phyloP scores from a whole-genome alignment of 495 filamentous ascomycete genomes.

The Gamarada debralockiae region DNA sequence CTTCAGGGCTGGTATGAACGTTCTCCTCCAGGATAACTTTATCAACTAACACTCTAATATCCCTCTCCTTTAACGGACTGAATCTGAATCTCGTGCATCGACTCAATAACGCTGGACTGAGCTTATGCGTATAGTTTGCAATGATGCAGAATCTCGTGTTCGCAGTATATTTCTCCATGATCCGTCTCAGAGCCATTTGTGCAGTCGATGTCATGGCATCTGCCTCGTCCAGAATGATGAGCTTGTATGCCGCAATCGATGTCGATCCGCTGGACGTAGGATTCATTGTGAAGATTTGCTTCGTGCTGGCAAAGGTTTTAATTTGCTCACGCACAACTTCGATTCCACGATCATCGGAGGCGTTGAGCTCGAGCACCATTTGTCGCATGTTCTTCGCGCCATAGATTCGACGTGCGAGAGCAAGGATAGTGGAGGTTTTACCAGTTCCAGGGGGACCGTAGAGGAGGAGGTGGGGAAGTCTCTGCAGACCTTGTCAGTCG shows the following conservation, averaged over 20 bases:
- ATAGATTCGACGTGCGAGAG: conserved; percentile 87
- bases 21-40: conserved; percentile 85
- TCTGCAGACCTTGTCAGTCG: conserved; percentile 32
- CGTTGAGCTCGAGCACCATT: conserved; percentile 97
- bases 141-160: conserved; percentile 99
- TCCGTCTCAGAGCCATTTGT: conserved; percentile 93
- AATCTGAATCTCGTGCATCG: conserved; percentile 95
- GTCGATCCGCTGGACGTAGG: conserved; percentile 61
- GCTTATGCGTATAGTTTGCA: conserved; percentile 98
- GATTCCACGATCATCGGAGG: conserved; percentile 95
- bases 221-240: conserved; percentile 96
- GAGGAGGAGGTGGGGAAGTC: conserved; percentile 93
- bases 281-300: conserved; percentile 53
- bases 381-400: conserved; percentile 89
- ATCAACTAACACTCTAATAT: conserved; percentile 81
- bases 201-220: conserved; percentile 97
- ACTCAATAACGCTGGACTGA: conserved; percentile 90
- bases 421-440: conserved; percentile 94
- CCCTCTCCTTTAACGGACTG: conserved; percentile 81
- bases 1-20: conserved; percentile 76
- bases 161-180: conserved; percentile 99
- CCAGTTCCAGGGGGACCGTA: conserved; percentile 97
- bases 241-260: conserved; percentile 60
- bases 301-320: conserved; percentile 89
- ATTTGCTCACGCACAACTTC: conserved; percentile 98